phyloP scores from a whole-genome alignment of 352 stramenopile species.

The Phytophthora sansomeana region DNA sequence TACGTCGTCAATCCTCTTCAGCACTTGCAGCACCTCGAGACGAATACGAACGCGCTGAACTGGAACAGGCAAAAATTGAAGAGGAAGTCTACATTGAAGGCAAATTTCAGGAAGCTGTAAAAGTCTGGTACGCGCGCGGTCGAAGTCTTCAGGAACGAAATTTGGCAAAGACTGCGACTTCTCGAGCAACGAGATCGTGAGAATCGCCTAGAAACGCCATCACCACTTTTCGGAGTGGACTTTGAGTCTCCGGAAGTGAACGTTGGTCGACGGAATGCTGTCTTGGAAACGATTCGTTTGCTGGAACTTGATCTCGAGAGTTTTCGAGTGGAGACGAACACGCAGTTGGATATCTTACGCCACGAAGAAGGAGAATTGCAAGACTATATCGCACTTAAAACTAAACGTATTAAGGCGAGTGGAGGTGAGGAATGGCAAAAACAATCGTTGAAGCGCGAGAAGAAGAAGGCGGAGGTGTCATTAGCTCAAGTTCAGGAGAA shows the following conservation, averaged over 20 bases:
- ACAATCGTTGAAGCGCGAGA: slow-evolving; percentile 82
- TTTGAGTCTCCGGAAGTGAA: slow-evolving; percentile 74
- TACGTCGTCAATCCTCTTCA: slow-evolving; percentile 10
- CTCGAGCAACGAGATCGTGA: slow-evolving; percentile 33
- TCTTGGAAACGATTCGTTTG: slow-evolving; percentile 53
- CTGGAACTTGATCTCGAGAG: slow-evolving; percentile 65
- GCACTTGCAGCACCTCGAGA: slow-evolving; percentile 21
- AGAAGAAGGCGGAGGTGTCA: slow-evolving; percentile 81
- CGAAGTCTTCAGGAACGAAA: slow-evolving; percentile 49
- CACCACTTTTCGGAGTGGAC: slow-evolving; percentile 62
- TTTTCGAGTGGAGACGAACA: slow-evolving; percentile 72
- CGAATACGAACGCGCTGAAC: slow-evolving; percentile 30
- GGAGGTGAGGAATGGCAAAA: slow-evolving; percentile 83
- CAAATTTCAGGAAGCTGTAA: slow-evolving; percentile 67
- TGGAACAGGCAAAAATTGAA: slow-evolving; percentile 36
- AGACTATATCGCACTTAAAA: slow-evolving; percentile 81
- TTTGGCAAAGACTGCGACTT: slow-evolving; percentile 42
- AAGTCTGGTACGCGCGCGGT: slow-evolving; percentile 51
- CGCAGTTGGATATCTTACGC: slow-evolving; percentile 59
- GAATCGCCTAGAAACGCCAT: slow-evolving; percentile 55
- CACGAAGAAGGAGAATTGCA: slow-evolving; percentile 75
- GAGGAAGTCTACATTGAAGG: slow-evolving; percentile 75
- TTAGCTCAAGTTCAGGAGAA: slow-evolving; percentile 64
- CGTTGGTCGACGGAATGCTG: slow-evolving; percentile 64
- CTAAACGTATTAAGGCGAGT: slow-evolving; percentile 77